Percentiles rank a stretch among this genome's conserved stretches.
These are phyloP conservation scores for Oligophagozyma castellii DNA, from an alignment of 1,139 yeast species.

Conservation along the genomic window DNA sequence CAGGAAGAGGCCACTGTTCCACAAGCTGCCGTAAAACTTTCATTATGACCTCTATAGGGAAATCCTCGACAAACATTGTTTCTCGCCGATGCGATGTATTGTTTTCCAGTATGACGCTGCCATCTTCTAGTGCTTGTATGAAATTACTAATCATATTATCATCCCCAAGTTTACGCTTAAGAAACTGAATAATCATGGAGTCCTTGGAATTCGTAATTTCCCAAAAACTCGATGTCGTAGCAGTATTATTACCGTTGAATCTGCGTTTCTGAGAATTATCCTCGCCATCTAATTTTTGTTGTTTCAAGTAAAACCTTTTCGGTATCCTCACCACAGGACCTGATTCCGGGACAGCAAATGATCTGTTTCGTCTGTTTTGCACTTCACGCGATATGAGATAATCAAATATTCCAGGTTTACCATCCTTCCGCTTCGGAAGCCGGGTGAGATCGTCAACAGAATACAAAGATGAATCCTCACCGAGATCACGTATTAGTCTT, in stretches of 20 bases:
- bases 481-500: conserved; percentile 18
- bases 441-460: conserved; percentile 11
- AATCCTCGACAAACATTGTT: conserved; percentile 24
- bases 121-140: conserved; percentile 20
- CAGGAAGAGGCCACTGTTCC: conserved; percentile 20
- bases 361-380: conserved; percentile 16
- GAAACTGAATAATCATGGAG: too few species aligned
- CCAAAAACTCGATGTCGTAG: too few species aligned
- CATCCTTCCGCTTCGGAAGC: conserved; percentile 21
- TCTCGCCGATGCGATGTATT: conserved; percentile 11
- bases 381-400: conserved; percentile 16
- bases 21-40: conserved; percentile 18
- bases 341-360: conserved; percentile 15
- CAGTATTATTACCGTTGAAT: conserved; percentile 2
- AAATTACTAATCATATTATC: conserved; percentile 13
- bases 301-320: conserved; percentile 20
- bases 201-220: too few species aligned
- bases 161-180: conserved; percentile 15
- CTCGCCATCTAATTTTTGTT: too few species aligned
- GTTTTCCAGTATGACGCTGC: conserved; percentile 19
- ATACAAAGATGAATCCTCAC: conserved; percentile 20
- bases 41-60: conserved; percentile 16
- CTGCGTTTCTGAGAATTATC: conserved; percentile 11
- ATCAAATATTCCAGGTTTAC: conserved; percentile 21
- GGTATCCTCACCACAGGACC: conserved; percentile 22